Evolutionary conservation across 2,329 filamentous ascomycete genomes (phyloP), one percentile per base, ranked within the genome.

Genomic region (Phyllosticta citribraziliensis): DNA sequence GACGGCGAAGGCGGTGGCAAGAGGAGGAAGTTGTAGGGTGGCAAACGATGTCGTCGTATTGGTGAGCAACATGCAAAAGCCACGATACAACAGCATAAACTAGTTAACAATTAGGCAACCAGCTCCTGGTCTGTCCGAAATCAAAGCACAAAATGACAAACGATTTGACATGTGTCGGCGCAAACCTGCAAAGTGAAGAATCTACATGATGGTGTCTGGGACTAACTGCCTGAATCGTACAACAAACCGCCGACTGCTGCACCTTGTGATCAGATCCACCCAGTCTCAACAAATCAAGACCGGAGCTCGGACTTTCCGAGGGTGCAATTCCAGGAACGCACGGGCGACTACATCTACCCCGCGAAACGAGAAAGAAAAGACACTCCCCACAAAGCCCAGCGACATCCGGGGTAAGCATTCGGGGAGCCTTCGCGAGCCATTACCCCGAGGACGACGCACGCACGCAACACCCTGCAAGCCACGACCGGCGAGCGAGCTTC

Each of bases 1-100:
- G 60, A 52, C 11, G 60, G 51, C 2, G 55, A 50, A 5, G 60
- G 25, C 11, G 57, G 60, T 24, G 56, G 55, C n/a, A 58, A 58
- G 50, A 20, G 58, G 24, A 61, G 58, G 20, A 59, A 59, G 35
- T 8, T 30, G 20, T 59, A 55, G 19, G 27, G 22, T 22, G 40
- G 40, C 40, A n/a, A 47, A n/a, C 12, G 35, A 14, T 40, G 27
- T 3, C 2, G 27, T 30, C 27, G 27, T 30, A 30, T 40, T 40
- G 35, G 40, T 47, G 40, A 47, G 40, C 40, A 30, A 30, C 27
- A 47, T n/a, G 40, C 40, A 47, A 40, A 40, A 47, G 40, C 40
- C 40, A n/a, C 17, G n/a, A 47, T 47, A 47, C 17, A 47, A 47
- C 14, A n/a, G 40, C 14, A 47, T 47, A 47, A 30, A 30, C 40